Base-by-base conservation (phyloP, 257 asterid genomes). In the Anisodus tanguticus region DNA sequence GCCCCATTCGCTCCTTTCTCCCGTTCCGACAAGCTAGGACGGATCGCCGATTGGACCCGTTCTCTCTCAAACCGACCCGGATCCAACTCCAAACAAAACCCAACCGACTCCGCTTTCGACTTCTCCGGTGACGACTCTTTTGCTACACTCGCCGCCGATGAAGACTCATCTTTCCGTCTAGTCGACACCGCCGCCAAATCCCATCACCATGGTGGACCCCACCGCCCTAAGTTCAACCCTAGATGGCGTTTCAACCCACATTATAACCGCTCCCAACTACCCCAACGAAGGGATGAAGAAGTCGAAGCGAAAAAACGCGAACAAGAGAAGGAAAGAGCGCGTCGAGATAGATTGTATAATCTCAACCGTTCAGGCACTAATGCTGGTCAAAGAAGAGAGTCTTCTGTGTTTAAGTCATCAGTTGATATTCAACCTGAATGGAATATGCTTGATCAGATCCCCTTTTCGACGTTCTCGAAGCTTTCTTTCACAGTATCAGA, bases 381-480 rank as follows among this genome's bases (percentile, higher is more conserved):
- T 7, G 60, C 85, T 51, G 86, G 85, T 1, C 93, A 87, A 85
- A 93, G 99, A 54, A 92, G 99, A 0, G 99, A 97, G 67, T 90
- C 95, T 2, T 84, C 98, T 0, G 98, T 92, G 51, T 93, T 93
- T 84, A 97, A 97, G 86, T 93, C 98, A 0, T 93, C 97, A 0
- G 99, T 97, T 3, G 99, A 97, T 86, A 97, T 97, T 84, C 99
- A 95, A 86, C 99, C 99, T 0, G 99, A 97, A 62, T 97, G 99
- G 99, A 97, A 95, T 17, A 97, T 97, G 99, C 92, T 97, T 0
- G 99, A 97, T 72, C 99, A 97, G 85, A 95, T 97, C 59, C 99
- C 99, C 0, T 97, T 97, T 91, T 95, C 99, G 7, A 97, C 96
- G 2, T 97, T 97, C 89, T 92, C 95, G 0, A 97, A 97, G 80